These are phyloP conservation scores for Zizania palustris DNA, from an alignment of 202 grass and related monocot species.

Conservation along the genomic window DNA sequence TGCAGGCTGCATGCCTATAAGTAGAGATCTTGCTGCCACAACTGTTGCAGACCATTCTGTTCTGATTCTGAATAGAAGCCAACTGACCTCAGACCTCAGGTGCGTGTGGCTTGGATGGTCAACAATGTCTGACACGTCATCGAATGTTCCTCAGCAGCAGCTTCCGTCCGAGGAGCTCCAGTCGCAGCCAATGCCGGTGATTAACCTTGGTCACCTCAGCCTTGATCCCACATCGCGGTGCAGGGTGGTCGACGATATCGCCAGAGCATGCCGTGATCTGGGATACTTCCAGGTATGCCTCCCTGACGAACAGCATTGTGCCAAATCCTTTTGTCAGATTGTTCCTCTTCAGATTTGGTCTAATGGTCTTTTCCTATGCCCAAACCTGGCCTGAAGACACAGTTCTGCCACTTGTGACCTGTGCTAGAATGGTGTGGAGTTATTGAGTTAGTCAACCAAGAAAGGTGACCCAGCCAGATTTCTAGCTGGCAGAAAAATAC, in stretches of 20 bases:
- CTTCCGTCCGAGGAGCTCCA: slow-evolving; percentile 25
- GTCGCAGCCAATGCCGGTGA: slow-evolving; percentile 28
- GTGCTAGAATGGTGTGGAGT: slow-evolving; percentile 2
- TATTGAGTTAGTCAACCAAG: background rate
- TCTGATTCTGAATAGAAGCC: background rate
- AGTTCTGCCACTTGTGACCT: slow-evolving; percentile 1
- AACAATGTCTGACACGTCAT: slow-evolving; percentile 48
- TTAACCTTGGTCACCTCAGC: slow-evolving; percentile 51
- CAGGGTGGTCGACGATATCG: slow-evolving; percentile 3
- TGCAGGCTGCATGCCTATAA: slow-evolving; percentile 41
- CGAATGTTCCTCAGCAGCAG: slow-evolving; percentile 29
- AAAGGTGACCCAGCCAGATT: slow-evolving; percentile 20
- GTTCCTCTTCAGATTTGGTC: slow-evolving; percentile 3
- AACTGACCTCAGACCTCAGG: background rate
- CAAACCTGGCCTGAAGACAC: background rate
- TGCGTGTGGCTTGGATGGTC: background rate
- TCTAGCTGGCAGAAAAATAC: background rate
- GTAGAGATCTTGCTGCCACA: slow-evolving; percentile 22
- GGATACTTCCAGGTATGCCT: slow-evolving; percentile 54
- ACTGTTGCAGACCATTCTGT: slow-evolving; percentile 2
- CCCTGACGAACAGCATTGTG: background rate
- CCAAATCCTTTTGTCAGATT: background rate
- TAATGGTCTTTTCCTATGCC: slow-evolving; percentile 29
- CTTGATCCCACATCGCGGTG: slow-evolving; percentile 24
- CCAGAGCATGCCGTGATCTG: slow-evolving; percentile 42